Evolutionary conservation across 208 protist genomes (phyloP), one percentile per base, ranked within the genome.

Genomic region (Wallacemonas collosoma): DNA sequence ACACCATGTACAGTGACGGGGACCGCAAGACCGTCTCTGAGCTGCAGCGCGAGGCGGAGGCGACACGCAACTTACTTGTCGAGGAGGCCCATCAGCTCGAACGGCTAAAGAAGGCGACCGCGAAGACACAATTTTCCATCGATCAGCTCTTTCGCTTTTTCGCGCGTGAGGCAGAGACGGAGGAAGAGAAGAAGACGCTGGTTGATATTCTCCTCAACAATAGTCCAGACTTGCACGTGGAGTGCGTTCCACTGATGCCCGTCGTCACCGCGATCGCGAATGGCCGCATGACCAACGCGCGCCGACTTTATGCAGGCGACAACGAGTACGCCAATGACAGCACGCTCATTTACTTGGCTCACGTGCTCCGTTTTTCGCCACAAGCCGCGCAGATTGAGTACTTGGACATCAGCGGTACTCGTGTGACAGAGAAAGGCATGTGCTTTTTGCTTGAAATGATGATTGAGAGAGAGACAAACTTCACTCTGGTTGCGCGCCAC

Each of bases 61-160:
- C 81, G 48, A 89, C 75, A 56, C 82, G 83, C 38, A 84, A 71
- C 38, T 74, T 81, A 36, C 93, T 94, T 50, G 76, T 82, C 7
- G 85, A 92, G 68, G 87, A 94, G 77, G 81, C 78, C 9, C 74
- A 77, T 58, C 83, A 88, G 41, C 76, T 96, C 1, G 85, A 93
- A 76, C 77, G 77, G 2, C 83, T 91, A 48, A 86, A 86, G 57
- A 87, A 88, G 64, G 75, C 76, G 0, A 90, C 82, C 1, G 83
- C 81, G 44, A 89, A 91, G 62, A 86, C 83, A 12, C 85, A 90
- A 45, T 84, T 88, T 41, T 87, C 80, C 26, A 89, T 92, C 57
- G 89, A 96, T 62, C 83, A 91, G 68, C 74, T 94, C 26, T 92
- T 92, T 47, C 80, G 82, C 43, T 85, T 96, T 68, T 96, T 96